Percentiles rank a stretch among this genome's conserved stretches.
phyloP scores from a whole-genome alignment of 176 grass and related monocot genomes.

The Ampelocalamus luodianensis region DNA sequence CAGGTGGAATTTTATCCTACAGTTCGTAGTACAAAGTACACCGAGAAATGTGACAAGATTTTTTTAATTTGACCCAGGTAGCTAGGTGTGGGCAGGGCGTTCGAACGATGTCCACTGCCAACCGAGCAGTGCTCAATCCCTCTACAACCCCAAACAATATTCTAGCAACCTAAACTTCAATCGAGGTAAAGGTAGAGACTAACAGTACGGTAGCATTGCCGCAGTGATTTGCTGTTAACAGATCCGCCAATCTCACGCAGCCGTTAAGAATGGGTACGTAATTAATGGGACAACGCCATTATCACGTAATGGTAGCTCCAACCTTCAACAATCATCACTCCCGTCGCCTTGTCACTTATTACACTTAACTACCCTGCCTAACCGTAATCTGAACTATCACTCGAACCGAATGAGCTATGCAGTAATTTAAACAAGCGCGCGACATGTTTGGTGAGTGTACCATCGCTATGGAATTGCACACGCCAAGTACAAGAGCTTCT shows the following conservation, averaged over 20 bases:
- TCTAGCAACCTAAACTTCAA: neutral
- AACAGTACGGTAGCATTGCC: neutral
- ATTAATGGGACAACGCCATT: neutral
- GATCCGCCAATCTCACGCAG: too few species aligned
- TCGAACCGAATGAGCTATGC: neutral
- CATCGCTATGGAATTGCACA: neutral
- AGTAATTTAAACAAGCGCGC: neutral
- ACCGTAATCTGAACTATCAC: neutral
- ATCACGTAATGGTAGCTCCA: neutral
- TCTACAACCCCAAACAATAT: neutral
- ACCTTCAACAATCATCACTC: neutral
- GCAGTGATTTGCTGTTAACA: too few species aligned
- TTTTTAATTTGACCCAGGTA: too few species aligned
- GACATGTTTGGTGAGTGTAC: neutral
- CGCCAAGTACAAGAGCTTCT: neutral
- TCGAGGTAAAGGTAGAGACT: neutral
- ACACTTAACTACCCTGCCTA: neutral
- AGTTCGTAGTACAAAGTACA: neutral
- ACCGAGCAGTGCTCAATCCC: too few species aligned
- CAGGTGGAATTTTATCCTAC: neutral
- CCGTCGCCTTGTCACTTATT: neutral
- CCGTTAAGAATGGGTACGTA: neutral
- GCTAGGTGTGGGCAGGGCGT: too few species aligned
- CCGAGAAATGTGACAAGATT: neutral
- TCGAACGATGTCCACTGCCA: too few species aligned